Conservation (phyloP, 768 basidiomycete genomes). For the Calocybe indica region DNA sequence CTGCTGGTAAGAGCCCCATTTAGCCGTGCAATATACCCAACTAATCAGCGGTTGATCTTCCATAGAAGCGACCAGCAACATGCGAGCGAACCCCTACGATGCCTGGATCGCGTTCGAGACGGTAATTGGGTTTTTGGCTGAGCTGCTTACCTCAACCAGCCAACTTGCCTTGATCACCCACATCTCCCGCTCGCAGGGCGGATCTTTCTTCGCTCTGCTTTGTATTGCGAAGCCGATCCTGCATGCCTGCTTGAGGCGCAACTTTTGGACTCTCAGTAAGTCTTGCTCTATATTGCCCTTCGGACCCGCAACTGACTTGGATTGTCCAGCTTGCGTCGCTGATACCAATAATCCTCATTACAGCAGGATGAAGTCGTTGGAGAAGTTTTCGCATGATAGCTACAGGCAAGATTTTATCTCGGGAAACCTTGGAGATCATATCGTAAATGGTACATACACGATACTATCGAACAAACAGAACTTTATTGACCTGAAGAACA, state of each 20-base stretch:
- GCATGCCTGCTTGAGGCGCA: constrained; percentile 7
- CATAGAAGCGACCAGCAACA: constrained; percentile 16
- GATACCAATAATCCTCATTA: constrained; percentile 23
- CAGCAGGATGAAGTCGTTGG: constrained; percentile 24
- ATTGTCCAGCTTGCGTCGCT: constrained; percentile 16
- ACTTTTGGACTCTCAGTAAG: constrained; percentile 24
- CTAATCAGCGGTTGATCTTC: not conserved
- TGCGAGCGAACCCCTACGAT: constrained; percentile 10
- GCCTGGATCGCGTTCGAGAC: constrained; percentile 21
- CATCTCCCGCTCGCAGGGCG: constrained; percentile 22
- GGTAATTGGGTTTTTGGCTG: constrained; percentile 15
- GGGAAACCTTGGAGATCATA: constrained; percentile 25
- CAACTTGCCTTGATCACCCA: constrained; percentile 26
- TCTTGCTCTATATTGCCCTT: not conserved
- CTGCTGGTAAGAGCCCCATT: constrained; percentile 12
- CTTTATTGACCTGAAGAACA: constrained; percentile 1
- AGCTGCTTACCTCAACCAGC: constrained; percentile 14
- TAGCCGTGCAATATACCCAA: not conserved
- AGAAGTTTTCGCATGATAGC: constrained; percentile 15
- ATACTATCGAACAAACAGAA: not conserved
- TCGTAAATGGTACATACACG: constrained; percentile 19
- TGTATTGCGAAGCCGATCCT: constrained; percentile 27
- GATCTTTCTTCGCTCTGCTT: constrained; percentile 26
- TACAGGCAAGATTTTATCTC: constrained; percentile 34
- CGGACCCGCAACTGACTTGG: not conserved